These are phyloP conservation scores for Umbilicaria muhlenbergii DNA, from an alignment of 495 filamentous ascomycete species.

Conservation along the genomic window DNA sequence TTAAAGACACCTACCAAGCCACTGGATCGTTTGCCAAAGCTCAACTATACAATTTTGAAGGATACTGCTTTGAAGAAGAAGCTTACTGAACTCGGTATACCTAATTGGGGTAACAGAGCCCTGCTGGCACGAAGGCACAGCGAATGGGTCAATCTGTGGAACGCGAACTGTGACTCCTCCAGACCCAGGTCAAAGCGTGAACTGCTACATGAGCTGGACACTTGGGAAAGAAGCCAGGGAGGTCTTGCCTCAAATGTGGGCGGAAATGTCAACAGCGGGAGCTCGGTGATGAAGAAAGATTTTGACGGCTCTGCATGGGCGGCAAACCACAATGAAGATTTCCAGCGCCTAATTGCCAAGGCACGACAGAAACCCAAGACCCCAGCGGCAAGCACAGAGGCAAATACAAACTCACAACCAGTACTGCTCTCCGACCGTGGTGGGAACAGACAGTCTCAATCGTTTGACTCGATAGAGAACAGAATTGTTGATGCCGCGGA, in stretches of 20 bases:
- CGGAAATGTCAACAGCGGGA: conserved; percentile 13
- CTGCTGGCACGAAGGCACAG: conserved; percentile 66
- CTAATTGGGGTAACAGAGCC: conserved; percentile 44
- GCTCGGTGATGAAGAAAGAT: conserved; percentile 54
- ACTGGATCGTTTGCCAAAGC: conserved; percentile 49
- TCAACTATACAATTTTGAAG: conserved; percentile 70
- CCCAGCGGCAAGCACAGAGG: not conserved
- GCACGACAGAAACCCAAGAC: conserved; percentile 34
- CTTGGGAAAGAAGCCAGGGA: conserved; percentile 69
- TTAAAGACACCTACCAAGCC: conserved; percentile 15
- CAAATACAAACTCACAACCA: too few species aligned
- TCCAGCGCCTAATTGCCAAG: conserved; percentile 57
- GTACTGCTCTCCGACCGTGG: too few species aligned
- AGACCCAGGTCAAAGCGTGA: conserved; percentile 52
- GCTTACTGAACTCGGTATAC: conserved; percentile 67
- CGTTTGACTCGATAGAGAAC: too few species aligned
- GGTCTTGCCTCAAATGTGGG: conserved; percentile 6
- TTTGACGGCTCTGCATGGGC: conserved; percentile 73
- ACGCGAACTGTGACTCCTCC: conserved; percentile 83
- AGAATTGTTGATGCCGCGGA: too few species aligned
- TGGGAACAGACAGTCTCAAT: too few species aligned
- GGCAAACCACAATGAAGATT: conserved; percentile 51
- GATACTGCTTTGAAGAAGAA: conserved; percentile 65
- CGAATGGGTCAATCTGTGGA: conserved; percentile 93
- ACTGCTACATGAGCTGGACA: conserved; percentile 58